Evolutionary conservation across 2,329 filamentous ascomycete genomes (phyloP), one percentile per base, ranked within the genome.

Genomic region (Sporothrix variecibatus): DNA sequence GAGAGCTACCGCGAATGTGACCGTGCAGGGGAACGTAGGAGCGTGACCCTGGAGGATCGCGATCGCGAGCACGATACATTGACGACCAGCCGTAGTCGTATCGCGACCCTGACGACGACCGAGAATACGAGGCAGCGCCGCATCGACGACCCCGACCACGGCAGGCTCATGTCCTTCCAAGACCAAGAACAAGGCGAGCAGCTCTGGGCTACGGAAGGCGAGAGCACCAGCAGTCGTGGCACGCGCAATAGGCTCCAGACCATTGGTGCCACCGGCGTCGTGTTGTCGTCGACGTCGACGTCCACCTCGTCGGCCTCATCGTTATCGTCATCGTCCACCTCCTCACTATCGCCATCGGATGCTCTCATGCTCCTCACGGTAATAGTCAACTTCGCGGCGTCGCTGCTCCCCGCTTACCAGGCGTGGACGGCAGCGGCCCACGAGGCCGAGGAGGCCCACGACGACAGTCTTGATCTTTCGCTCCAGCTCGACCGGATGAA

Each of bases 341-440:
- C 62, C 17, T 38, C 68, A 12, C 31, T 58, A 7, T 43, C 68
- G 68, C 31, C 71, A 34, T 12, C 60, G 7, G 64, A 53, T 5
- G 58, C 65, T 31, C 15, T 53, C 64, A 34, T 60, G n/a, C n/a
- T 73, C 20, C n/a, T 67, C 11, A 43, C 56, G 5, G 71, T 40
- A 9, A 38, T 68, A 53, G n/a, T 34, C 3, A 60, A 28, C 49
- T 38, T 75, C 11, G 58, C 51, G 26, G 31, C n/a, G 1, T 51
- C 68, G 28, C 56, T 75, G 43, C 12, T 73, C n/a, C 60, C 71
- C 2, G 51, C 74, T n/a, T 72, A 51, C 31, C 9, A 73, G 51
- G 71, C 67, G 8, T 75, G 71, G 71, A 72, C 74, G 1, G 71
- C 67, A 17, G 74, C 71, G 40, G 65, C 28, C 26, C 43, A 15